Percentiles rank a stretch among this genome's conserved stretches.
Conservation (phyloP, 2,329 filamentous ascomycete species). For the Beauveria caledonica region DNA sequence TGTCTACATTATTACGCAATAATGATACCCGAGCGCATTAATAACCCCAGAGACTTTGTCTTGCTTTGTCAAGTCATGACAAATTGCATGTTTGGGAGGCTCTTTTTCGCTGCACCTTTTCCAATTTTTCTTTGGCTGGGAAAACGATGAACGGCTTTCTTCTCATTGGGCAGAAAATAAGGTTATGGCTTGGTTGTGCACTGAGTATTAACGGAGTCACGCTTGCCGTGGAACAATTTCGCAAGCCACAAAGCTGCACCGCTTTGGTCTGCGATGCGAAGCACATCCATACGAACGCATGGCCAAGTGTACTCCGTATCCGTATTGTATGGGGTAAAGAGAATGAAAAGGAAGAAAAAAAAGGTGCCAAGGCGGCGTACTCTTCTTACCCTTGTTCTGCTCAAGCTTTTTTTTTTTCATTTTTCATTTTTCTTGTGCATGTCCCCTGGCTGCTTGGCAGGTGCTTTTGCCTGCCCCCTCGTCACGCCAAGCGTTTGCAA, state of each 20-base stretch:
- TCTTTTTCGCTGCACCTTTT: no score
- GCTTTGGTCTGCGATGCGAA: not conserved
- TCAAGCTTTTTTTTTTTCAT: not conserved
- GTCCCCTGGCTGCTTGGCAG: not conserved
- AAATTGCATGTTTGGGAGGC: no score
- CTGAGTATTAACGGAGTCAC: no score
- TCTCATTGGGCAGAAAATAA: no score
- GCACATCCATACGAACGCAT: not conserved
- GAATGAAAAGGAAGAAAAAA: no score
- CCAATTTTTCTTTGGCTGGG: no score
- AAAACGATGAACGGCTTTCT: no score
- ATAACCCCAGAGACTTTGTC: no score
- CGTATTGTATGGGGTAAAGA: not conserved
- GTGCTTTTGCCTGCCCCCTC: not conserved
- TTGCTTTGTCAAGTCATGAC: no score
- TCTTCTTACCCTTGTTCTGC: not conserved
- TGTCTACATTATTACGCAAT: not conserved
- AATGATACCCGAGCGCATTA: not conserved
- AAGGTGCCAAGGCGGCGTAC: not conserved
- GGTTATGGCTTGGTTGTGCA: no score
- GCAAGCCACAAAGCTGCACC: not conserved
- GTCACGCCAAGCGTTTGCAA: slow-evolving; percentile 2
- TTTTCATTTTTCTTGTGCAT: not conserved
- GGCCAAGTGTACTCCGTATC: no score
- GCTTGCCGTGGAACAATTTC: no score